Base-by-base conservation (phyloP, 768 basidiomycete genomes). In the Megacollybia marginata region DNA sequence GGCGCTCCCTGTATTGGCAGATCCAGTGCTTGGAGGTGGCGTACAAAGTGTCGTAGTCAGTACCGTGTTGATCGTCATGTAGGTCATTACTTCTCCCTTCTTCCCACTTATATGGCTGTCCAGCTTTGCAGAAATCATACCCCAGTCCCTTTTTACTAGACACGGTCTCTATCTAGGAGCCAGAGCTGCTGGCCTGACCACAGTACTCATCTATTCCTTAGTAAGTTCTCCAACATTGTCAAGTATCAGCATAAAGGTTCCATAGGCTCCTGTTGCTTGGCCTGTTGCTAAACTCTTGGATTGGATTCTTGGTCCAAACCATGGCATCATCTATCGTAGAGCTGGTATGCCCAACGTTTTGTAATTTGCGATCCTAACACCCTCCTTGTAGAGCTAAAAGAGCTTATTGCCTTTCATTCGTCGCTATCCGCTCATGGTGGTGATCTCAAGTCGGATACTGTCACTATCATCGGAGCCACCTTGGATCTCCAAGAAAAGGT, bases 101-200 rank as follows among this genome's bases (percentile, higher is more conserved):
- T 43, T 48, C 38, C 32, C 46, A 46, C 33, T 28, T 23, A 54
- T 43, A 46, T 42, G 44, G 40, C 36, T 49, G 2, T 9, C 35
- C 57, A 94, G 90, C 53, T 94, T 93, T 62, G 71, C 91, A 23
- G 92, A 94, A 68, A 90, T 94, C 54, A 94, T 94, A 53, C 92
- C 92, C 0, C 92, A 95, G 61, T 89, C 88, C 1, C 70, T 94
- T 18, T 95, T 89, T 65, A 89, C 89, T 18, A 85, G 92, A 35
- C 85, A 92, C 69, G 92, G 92, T 20, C 76, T 94, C 6, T 88
- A 85, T 56, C 77, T 95, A 40, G 91, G 92, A 33, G 90, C 92
- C 10, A 88, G 88, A 59, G 87, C 89, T 83, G 90, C 85, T 0
- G 71, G 73, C 1, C 74, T 85, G 33, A 85, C 88, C 1, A 77